phyloP scores from a whole-genome alignment of 73 alveolate species.

The Uronychia binucleata region DNA sequence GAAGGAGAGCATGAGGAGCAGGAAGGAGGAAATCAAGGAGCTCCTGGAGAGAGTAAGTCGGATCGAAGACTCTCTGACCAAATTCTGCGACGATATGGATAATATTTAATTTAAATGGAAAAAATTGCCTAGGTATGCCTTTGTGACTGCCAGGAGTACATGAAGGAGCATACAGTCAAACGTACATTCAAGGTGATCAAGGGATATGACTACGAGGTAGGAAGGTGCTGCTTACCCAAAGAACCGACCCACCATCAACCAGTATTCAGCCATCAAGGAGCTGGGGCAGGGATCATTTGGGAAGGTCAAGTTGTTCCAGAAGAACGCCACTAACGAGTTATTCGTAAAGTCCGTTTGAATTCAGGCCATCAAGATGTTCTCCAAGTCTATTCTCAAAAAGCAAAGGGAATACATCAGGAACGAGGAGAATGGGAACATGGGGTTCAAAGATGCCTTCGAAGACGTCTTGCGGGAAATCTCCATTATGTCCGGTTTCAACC shows the following conservation, averaged over 20 bases:
- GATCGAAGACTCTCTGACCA: slow-evolving; percentile 19
- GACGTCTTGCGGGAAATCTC: slow-evolving; percentile 81
- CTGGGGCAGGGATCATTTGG: slow-evolving; percentile 91
- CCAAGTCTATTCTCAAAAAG: slow-evolving; percentile 66
- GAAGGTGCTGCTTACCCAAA: background rate
- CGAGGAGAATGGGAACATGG: slow-evolving; percentile 65
- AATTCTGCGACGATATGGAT: slow-evolving; percentile 20
- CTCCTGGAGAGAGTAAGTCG: slow-evolving; percentile 12
- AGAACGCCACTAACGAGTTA: slow-evolving; percentile 51
- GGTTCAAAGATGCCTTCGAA: slow-evolving; percentile 63
- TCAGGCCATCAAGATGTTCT: slow-evolving; percentile 85
- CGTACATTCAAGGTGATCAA: background rate
- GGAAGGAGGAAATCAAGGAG: slow-evolving; percentile 33
- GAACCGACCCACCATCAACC: slow-evolving; percentile 61
- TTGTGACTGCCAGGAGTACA: background rate
- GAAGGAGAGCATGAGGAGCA: slow-evolving; percentile 2
- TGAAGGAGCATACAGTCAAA: background rate
- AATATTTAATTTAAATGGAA: slow-evolving; percentile 13
- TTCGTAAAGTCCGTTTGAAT: slow-evolving; percentile 53
- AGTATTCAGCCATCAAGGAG: slow-evolving; percentile 58
- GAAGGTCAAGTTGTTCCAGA: slow-evolving; percentile 62
- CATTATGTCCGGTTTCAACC: slow-evolving; percentile 72
- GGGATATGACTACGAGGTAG: background rate
- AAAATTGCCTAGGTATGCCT: background rate
- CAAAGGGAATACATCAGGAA: slow-evolving; percentile 66